Evolutionary conservation across 1,284 basidiomycete genomes (phyloP).

Genomic region (Leccinum huronense): DNA sequence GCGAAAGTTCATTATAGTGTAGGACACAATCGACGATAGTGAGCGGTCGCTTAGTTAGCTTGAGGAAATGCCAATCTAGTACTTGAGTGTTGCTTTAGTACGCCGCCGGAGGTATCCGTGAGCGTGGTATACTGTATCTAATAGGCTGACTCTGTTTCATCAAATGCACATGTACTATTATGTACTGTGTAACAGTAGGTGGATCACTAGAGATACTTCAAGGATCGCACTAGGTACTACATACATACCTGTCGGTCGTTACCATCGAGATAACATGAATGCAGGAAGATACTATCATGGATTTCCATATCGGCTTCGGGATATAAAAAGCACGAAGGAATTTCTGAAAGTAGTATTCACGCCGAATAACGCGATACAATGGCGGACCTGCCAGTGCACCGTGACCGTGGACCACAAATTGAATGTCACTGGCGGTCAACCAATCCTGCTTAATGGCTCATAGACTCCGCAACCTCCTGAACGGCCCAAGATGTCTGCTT

Average conservation of each 20-base stretch:
- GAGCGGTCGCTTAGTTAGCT: not conserved
- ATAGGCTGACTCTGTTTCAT: too few species aligned
- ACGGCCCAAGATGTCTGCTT: not conserved
- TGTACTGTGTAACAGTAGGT: too few species aligned
- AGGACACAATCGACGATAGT: not conserved
- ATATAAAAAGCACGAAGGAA: not conserved
- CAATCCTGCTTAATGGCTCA: not conserved
- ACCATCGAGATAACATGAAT: not conserved
- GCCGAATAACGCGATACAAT: not conserved
- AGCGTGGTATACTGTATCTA: not conserved
- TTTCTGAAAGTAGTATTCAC: not conserved
- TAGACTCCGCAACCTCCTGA: not conserved
- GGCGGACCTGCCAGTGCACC: not conserved
- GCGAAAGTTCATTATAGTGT: slow-evolving; percentile 19
- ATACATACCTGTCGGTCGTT: not conserved
- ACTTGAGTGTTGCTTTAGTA: not conserved
- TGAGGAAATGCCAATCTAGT: not conserved
- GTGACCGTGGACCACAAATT: not conserved
- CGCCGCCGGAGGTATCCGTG: not conserved
- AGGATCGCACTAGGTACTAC: not conserved
- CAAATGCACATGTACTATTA: too few species aligned
- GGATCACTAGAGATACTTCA: too few species aligned
- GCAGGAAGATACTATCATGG: not conserved
- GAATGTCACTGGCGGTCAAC: not conserved
- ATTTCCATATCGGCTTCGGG: not conserved